Conservation (phyloP, 2,329 filamentous ascomycete genomes). For the Claviceps sp. region DNA sequence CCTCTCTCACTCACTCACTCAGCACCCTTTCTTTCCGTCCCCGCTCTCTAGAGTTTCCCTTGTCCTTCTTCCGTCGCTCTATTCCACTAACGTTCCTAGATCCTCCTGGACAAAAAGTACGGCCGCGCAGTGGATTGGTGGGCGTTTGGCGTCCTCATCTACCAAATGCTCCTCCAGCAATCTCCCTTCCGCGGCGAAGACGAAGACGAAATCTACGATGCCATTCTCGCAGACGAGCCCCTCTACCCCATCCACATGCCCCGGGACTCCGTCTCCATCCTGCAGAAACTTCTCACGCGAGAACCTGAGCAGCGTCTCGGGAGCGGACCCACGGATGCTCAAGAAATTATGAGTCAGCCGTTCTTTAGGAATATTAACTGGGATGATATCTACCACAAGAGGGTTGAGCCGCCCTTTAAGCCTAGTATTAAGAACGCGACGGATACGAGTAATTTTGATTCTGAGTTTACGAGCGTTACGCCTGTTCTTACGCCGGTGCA, state of each 20-base stretch:
- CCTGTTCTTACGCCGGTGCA: conserved; percentile 94
- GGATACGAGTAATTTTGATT: conserved; percentile 99
- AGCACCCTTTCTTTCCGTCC: not conserved
- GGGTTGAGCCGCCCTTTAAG: conserved; percentile 75
- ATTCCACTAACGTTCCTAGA: conserved; percentile 34
- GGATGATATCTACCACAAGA: conserved; percentile 97
- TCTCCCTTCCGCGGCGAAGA: conserved; percentile 98
- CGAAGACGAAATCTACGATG: conserved; percentile 98
- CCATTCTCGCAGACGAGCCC: conserved; percentile 92
- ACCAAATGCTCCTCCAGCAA: conserved; percentile 98
- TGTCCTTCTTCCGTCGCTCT: not conserved
- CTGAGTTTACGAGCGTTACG: conserved; percentile 95
- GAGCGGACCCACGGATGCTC: conserved; percentile 89
- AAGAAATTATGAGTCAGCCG: conserved; percentile 97
- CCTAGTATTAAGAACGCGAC: conserved; percentile 83
- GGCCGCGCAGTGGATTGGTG: conserved; percentile 97
- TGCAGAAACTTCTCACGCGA: conserved; percentile 91
- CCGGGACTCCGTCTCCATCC: conserved; percentile 88
- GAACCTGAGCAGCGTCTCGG: conserved; percentile 89
- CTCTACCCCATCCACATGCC: conserved; percentile 99
- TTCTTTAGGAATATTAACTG: conserved; percentile 98
- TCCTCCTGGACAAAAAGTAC: conserved; percentile 96
- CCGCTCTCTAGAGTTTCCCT: not conserved
- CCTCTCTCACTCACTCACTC: not conserved
- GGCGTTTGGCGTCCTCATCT: conserved; percentile 97